These are phyloP conservation scores for Colletotrichum costaricense DNA, from an alignment of 2,329 filamentous ascomycete species.

Conservation along the genomic window DNA sequence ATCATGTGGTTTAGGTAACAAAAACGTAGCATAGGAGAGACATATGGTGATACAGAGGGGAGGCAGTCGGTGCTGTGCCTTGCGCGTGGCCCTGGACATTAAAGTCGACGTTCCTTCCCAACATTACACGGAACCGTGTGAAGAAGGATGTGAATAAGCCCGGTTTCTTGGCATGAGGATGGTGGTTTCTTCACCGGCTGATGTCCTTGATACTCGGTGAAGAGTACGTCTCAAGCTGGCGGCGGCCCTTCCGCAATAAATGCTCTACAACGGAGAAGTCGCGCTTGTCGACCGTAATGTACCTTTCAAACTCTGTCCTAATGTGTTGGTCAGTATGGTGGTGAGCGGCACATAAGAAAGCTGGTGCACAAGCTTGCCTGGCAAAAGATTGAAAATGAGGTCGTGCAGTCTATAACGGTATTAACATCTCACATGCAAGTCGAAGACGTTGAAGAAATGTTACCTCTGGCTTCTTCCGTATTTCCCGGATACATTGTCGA, in stretches of 20 bases:
- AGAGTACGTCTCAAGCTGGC: constrained; percentile 86
- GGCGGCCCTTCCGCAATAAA: constrained; percentile 81
- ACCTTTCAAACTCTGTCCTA: constrained; percentile 82
- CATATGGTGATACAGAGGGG: constrained; percentile 22
- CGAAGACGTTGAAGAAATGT: constrained; percentile 6
- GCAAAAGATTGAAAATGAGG: constrained; percentile 73
- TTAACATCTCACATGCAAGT: constrained; percentile 15
- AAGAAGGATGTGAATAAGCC: not conserved
- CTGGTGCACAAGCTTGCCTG: constrained; percentile 57
- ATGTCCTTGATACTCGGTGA: constrained; percentile 85
- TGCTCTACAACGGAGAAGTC: constrained; percentile 91
- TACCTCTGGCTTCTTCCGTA: constrained; percentile 83
- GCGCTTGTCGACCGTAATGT: constrained; percentile 77
- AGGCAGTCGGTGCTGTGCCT: not conserved
- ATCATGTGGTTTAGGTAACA: constrained; percentile 35
- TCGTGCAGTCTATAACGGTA: constrained; percentile 60
- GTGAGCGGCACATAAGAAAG: not conserved
- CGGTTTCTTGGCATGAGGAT: too few relatives aligned
- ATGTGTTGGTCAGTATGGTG: not conserved
- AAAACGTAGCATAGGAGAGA: constrained; percentile 25
- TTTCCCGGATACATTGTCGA: constrained; percentile 84
- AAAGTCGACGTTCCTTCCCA: not conserved
- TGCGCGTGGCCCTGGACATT: not conserved
- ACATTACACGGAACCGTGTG: not conserved
- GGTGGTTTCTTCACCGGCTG: constrained; percentile 45